Base-by-base conservation (phyloP, 805 yeast species). In the Saturnispora kantuleensis region DNA sequence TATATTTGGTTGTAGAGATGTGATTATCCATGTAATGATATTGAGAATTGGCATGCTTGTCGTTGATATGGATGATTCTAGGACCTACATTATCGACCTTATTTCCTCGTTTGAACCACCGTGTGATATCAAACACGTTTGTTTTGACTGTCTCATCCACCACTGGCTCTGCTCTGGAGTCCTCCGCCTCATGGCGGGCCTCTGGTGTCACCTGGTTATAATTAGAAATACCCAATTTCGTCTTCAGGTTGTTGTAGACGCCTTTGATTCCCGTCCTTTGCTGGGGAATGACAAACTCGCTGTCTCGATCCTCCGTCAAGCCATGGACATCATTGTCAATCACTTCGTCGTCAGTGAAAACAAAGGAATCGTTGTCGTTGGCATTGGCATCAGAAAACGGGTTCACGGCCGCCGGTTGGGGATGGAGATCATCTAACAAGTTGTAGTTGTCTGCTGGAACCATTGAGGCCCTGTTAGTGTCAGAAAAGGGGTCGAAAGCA, bases 1-100 rank as follows among this genome's bases (percentile, higher is more conserved):
- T 94, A 68, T 94, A 93, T 61, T 93, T 93, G 10, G 98, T 89
- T 4, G 99, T 94, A 28, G 95, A 84, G 51, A 93, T 81, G 59
- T 89, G 89, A 63, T 93, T 93, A 47, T 80, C 89, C 46, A 74
- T 70, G 64, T 76, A 90, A 3, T 79, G 71, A 48, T 68, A 70
- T 2, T 74, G 63, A 8, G 63, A 54, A 56, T 85, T 85, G 9
- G 76, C 70, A 6, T 63, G 57, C 33, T 69, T 69, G 56, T 84
- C 80, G 67, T 85, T 84, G 41, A 89, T 59, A 53, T 74, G 70
- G 17, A 90, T 80, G n/a, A 70, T 56, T 49, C 93, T 70, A 28
- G 87, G 84, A 8, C 76, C 77, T 13, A 42, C 34, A 44, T 55
- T 57, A 32, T 54, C 56, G 5, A 49, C 53, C 31, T 41, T 38